Conservation (phyloP, 164 flowering plant species). For the Aristolochia californica region DNA sequence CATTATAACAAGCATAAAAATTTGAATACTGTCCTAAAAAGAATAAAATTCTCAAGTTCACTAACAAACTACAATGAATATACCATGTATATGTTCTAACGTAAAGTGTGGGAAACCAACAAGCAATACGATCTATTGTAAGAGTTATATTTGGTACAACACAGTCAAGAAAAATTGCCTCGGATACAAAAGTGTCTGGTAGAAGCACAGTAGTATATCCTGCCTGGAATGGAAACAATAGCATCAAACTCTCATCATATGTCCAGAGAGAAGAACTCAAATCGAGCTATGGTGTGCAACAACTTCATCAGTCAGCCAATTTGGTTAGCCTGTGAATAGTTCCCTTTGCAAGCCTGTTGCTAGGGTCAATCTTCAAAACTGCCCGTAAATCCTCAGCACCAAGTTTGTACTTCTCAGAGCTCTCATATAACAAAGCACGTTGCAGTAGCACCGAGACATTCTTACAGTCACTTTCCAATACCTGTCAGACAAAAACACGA, state of each 20-base stretch:
- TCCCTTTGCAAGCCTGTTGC: conserved; percentile 86
- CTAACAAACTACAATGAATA: not conserved
- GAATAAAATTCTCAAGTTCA: not conserved
- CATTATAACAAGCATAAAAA: not conserved
- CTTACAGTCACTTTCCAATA: conserved; percentile 47
- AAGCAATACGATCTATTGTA: not conserved
- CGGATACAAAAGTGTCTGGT: not conserved
- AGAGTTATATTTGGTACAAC: not conserved
- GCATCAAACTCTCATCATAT: conserved; percentile 7
- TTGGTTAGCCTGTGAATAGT: conserved; percentile 78
- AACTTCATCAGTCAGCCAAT: conserved; percentile 47
- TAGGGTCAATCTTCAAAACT: conserved; percentile 86
- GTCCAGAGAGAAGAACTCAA: conserved; percentile 9
- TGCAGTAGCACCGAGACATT: conserved; percentile 77
- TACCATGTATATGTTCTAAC: not conserved
- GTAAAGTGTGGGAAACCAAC: not conserved
- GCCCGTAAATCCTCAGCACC: conserved; percentile 93
- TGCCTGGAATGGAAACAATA: not conserved
- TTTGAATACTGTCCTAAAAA: not conserved
- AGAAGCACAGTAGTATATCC: not conserved
- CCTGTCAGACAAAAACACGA: conserved; percentile 32
- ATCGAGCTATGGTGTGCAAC: conserved; percentile 1
- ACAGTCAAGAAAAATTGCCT: not conserved
- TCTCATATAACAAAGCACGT: conserved; percentile 94
- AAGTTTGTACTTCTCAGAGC: conserved; percentile 91